A percentile compares a stretch with the other conserved stretches of the same genome.
These are phyloP conservation scores for Echinosophora koreensis DNA, from an alignment of 306 rosid genomes.

Conservation along the genomic window DNA sequence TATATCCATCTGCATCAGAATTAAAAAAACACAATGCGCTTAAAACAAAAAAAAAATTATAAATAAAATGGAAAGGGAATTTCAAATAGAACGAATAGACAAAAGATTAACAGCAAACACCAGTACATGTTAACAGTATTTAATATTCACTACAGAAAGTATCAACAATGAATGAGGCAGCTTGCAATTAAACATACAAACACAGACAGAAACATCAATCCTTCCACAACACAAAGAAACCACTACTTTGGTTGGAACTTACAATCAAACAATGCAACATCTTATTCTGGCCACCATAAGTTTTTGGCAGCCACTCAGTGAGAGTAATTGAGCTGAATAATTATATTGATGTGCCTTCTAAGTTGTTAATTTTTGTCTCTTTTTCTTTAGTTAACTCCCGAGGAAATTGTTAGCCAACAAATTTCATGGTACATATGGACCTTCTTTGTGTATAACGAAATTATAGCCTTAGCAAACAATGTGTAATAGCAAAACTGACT, in stretches of 20 bases:
- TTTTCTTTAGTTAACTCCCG: constrained; percentile 14
- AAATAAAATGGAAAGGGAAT: too few species aligned
- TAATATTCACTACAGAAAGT: too few species aligned
- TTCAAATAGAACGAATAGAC: too few species aligned
- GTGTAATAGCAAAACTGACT: not conserved
- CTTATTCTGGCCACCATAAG: constrained; percentile 14
- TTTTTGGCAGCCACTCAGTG: constrained; percentile 37
- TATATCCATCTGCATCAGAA: too few species aligned
- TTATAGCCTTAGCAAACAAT: too few species aligned
- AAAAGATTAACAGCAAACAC: too few species aligned
- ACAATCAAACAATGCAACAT: constrained; percentile 40
- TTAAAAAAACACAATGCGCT: too few species aligned
- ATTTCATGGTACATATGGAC: not conserved
- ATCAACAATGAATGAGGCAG: too few species aligned
- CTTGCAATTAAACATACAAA: too few species aligned
- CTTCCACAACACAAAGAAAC: constrained; percentile 42
- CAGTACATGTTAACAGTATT: too few species aligned
- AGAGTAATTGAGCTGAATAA: constrained; percentile 37
- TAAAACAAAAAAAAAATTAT: too few species aligned
- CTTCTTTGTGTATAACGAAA: constrained; percentile 25
- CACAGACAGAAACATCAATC: constrained; percentile 35
- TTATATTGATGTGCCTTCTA: constrained; percentile 9
- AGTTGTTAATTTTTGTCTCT: not conserved
- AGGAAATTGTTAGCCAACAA: constrained; percentile 15
- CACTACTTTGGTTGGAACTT: constrained; percentile 51